Base-by-base conservation (phyloP, 352 stramenopile species). In the Phytophthora tentaculata region DNA sequence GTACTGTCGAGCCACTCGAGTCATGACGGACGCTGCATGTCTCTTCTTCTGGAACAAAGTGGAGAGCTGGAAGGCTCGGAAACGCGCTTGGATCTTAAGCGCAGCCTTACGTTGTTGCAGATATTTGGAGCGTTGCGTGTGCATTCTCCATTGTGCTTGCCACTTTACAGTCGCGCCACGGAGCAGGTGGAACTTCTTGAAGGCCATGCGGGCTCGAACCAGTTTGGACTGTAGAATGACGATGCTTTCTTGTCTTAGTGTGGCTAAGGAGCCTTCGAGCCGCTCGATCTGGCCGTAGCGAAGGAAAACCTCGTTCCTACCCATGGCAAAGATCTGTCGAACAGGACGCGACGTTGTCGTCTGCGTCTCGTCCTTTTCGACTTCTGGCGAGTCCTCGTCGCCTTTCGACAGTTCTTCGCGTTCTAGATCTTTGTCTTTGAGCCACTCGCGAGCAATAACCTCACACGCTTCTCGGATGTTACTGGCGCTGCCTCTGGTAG, bases 221-320 rank as follows among this genome's bases (percentile, higher is more conserved):
- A 84, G 70, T 63, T 81, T 92, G 41, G 70, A 86, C 44, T 86
- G 81, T 4, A 91, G 37, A 19, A 79, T 49, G n/a, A 84, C 65
- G 0, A 83, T 78, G 22, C 84, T 88, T 13, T 82, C 73, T 7
- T 69, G 59, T 26, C 84, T 76, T 24, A 88, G 65, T 1, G 67
- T 57, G 0, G 71, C 69, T 12, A 87, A 66, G 5, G 75, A 80
- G 5, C 76, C 79, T 28, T 94, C 85, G 12, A 95, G 73, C 23
- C 80, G 79, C 63, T 95, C 87, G 0, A 95, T 48, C 54, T 95
- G 85, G 0, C 85, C 87, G 48, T 95, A 94, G 1, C 85, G 84
- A 20, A 95, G 56, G 44, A 93, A 95, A 0, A 95, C 73, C 63
- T 95, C 85, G 37, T 89, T 73, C 17, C 69, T 80, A 3, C 85